Conservation (phyloP, 352 stramenopile genomes). For the Pythium sp. region DNA sequence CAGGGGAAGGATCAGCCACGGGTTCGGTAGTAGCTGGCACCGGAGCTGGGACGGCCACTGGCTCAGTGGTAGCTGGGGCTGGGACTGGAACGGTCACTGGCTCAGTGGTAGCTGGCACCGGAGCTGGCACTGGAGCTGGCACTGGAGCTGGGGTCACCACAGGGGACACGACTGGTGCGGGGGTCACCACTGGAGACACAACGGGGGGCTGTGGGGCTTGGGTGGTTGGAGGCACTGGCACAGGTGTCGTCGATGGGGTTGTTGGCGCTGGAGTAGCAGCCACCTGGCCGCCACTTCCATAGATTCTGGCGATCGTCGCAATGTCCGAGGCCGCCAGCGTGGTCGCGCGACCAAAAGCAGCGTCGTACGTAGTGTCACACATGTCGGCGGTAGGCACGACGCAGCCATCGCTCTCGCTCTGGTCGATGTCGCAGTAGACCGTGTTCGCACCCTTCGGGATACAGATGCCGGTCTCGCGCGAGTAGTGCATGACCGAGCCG, state of each 20-base stretch:
- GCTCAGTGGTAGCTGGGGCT: neutral
- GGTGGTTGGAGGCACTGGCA: constrained; percentile 2
- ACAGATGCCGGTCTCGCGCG: constrained; percentile 36
- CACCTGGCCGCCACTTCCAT: constrained; percentile 12
- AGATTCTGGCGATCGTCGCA: constrained; percentile 22
- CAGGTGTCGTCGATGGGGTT: neutral
- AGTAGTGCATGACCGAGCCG: constrained; percentile 49
- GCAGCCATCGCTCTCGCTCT: constrained; percentile 25
- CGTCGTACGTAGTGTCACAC: constrained; percentile 13
- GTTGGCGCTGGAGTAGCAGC: constrained; percentile 1
- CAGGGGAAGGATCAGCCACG: neutral
- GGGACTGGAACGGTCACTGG: too few relatives aligned
- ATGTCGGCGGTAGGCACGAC: constrained; percentile 20
- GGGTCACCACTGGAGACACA: neutral
- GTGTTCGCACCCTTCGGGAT: constrained; percentile 28
- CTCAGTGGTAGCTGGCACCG: neutral
- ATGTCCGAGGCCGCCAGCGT: constrained; percentile 19
- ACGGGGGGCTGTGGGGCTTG: constrained; percentile 1
- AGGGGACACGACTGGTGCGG: neutral
- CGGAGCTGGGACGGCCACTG: neutral
- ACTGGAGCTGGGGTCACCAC: neutral
- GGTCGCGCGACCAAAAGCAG: constrained; percentile 14
- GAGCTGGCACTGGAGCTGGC: neutral
- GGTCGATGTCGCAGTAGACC: constrained; percentile 38
- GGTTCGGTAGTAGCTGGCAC: neutral